These are phyloP conservation scores for Darksidea phi DNA, from an alignment of 495 filamentous ascomycete genomes.

Conservation along the genomic window DNA sequence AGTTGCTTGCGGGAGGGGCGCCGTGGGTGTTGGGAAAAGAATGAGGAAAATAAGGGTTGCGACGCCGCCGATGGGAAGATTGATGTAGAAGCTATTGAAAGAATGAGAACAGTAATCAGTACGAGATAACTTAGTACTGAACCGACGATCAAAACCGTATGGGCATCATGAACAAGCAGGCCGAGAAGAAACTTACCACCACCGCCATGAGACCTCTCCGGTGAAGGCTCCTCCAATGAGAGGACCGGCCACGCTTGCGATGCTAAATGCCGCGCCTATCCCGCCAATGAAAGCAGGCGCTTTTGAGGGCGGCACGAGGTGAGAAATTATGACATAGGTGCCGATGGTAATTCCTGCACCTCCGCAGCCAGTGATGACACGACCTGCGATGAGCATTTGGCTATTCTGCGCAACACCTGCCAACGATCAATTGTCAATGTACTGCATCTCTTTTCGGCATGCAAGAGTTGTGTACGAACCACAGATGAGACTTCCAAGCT, in stretches of 20 bases:
- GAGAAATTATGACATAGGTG: slow-evolving; percentile 41
- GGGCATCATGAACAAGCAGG: too few species aligned
- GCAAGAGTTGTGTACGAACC: neutral
- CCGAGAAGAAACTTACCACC: too few species aligned
- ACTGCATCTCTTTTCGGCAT: neutral
- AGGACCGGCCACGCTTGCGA: slow-evolving; percentile 44
- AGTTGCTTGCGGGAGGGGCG: slow-evolving; percentile 5
- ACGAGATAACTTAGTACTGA: too few species aligned
- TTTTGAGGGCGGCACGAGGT: slow-evolving; percentile 46
- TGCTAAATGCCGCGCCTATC: slow-evolving; percentile 30
- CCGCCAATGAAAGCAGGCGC: slow-evolving; percentile 42
- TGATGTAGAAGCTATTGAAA: slow-evolving; percentile 33
- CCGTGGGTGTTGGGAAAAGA: slow-evolving; percentile 5
- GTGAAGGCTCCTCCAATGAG: slow-evolving; percentile 43
- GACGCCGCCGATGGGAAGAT: slow-evolving; percentile 21
- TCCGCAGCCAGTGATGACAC: slow-evolving; percentile 31
- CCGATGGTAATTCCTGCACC: slow-evolving; percentile 33
- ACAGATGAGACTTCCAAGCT: slow-evolving; percentile 7
- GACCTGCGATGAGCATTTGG: slow-evolving; percentile 30
- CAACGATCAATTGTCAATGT: neutral
- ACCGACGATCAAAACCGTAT: too few species aligned
- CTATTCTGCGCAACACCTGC: slow-evolving; percentile 16
- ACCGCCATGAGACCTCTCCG: slow-evolving; percentile 25
- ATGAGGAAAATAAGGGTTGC: neutral
- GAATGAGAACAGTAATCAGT: too few species aligned